phyloP scores from a whole-genome alignment of 176 grass and related monocot species.

The Elaeis guineensis region DNA sequence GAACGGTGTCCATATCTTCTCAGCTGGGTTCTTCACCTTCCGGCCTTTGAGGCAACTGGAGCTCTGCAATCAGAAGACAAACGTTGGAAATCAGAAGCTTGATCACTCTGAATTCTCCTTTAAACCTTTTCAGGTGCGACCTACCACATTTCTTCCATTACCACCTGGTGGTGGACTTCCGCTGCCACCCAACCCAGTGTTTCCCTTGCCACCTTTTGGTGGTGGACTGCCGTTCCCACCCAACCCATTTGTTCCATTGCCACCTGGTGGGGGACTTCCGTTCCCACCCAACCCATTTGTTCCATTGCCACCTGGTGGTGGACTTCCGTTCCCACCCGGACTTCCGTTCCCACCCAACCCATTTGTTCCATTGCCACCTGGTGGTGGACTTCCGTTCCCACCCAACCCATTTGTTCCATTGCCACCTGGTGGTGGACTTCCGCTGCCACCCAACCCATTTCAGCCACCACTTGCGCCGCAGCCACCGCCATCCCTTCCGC shows the following conservation, averaged over 20 bases:
- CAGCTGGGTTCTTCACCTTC: conserved; percentile 27
- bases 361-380: too few relatives aligned
- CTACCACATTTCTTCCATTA: neutral
- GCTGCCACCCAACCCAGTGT: neutral
- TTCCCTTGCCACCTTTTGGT: too few relatives aligned
- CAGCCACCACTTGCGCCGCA: conserved; percentile 4
- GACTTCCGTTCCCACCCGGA: too few relatives aligned
- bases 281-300: too few relatives aligned
- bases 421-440: too few relatives aligned
- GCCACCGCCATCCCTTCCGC: neutral
- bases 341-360: too few relatives aligned
- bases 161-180: conserved; percentile 22
- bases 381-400: too few relatives aligned
- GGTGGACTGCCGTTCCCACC: too few relatives aligned
- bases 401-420: too few relatives aligned
- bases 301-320: too few relatives aligned
- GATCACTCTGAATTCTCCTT: conserved; percentile 15
- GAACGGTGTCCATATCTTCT: conserved; percentile 21
- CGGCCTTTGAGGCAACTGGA: conserved; percentile 23
- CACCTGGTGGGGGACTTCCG: too few relatives aligned
- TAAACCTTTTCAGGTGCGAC: neutral
- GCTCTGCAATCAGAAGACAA: conserved; percentile 12
- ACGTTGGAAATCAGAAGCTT: conserved; percentile 2
- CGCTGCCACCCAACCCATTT: neutral
- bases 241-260: too few relatives aligned